phyloP scores from a whole-genome alignment of 441 rosid species.

The Brassica balearica region DNA sequence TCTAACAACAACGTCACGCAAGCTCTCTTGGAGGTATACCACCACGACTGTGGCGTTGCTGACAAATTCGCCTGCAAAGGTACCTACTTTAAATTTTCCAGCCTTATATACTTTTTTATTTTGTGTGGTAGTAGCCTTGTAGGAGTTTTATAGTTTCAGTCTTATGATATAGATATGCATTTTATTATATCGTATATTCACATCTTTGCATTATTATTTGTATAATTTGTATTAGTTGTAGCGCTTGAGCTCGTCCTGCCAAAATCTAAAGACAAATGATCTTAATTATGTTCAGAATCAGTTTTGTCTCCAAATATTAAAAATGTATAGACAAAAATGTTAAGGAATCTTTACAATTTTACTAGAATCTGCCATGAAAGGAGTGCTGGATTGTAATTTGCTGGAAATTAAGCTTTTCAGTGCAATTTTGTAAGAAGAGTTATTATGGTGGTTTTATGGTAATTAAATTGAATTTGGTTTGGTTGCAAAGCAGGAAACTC shows the following conservation, averaged over 20 bases:
- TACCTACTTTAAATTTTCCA: background rate
- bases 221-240: background rate
- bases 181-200: background rate
- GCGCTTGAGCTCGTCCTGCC: background rate
- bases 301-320: background rate
- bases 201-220: background rate
- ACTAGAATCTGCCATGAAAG: background rate
- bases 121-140: background rate
- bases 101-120: no score
- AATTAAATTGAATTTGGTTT: constrained; percentile 7
- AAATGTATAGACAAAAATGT: background rate
- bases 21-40: constrained; percentile 8
- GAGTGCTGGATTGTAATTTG: background rate
- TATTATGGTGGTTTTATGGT: background rate
- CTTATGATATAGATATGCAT: background rate
- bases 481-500: constrained; percentile 12
- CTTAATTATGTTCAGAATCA: background rate
- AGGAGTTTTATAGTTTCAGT: background rate
- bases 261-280: background rate
- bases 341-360: background rate
- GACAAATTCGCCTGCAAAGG: constrained; percentile 39
- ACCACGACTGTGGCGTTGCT: background rate
- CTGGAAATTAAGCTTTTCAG: background rate
- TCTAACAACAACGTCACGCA: background rate
- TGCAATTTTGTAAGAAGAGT: background rate